phyloP scores from a whole-genome alignment of 805 yeast genomes.

The Lachancea mirantina region DNA sequence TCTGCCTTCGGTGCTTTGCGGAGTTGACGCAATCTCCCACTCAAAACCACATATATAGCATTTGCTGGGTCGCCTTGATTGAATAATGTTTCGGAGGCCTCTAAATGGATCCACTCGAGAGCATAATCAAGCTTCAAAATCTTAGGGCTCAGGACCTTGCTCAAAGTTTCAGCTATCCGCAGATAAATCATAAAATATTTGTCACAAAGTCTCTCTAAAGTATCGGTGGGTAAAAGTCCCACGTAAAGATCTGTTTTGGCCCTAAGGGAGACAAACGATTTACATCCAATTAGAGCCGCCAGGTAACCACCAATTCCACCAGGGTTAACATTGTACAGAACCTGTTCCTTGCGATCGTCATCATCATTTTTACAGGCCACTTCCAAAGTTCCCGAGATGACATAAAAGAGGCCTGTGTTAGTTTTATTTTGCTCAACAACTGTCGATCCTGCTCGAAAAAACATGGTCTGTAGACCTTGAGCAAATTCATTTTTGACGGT shows the following conservation, averaged over 20 bases:
- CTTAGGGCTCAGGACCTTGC: conserved; percentile 57
- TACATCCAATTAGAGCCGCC: conserved; percentile 70
- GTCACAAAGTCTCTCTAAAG: conserved; percentile 62
- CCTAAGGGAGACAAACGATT: conserved; percentile 64
- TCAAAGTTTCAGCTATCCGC: conserved; percentile 67
- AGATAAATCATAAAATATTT: conserved; percentile 68
- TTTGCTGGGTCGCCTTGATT: conserved; percentile 82
- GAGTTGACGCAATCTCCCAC: conserved; percentile 77
- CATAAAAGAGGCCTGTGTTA: conserved; percentile 70
- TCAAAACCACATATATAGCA: conserved; percentile 81
- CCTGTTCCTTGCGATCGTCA: conserved; percentile 31
- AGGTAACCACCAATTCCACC: conserved; percentile 89
- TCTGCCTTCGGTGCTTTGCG: conserved; percentile 14
- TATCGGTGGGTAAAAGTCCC: conserved; percentile 61
- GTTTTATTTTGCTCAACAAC: conserved; percentile 58
- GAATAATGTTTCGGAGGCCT: conserved; percentile 77
- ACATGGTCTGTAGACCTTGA: conserved; percentile 49
- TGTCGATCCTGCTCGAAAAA: conserved; percentile 44
- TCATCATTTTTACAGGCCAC: conserved; percentile 41
- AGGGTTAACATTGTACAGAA: conserved; percentile 50
- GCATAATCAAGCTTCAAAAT: conserved; percentile 80
- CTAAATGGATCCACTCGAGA: conserved; percentile 86
- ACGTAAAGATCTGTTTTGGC: conserved; percentile 58
- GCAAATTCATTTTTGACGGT: conserved; percentile 53
- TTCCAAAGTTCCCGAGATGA: conserved; percentile 71